Conservation (phyloP, 345 rosid species). For the Streptanthus diversifolius region DNA sequence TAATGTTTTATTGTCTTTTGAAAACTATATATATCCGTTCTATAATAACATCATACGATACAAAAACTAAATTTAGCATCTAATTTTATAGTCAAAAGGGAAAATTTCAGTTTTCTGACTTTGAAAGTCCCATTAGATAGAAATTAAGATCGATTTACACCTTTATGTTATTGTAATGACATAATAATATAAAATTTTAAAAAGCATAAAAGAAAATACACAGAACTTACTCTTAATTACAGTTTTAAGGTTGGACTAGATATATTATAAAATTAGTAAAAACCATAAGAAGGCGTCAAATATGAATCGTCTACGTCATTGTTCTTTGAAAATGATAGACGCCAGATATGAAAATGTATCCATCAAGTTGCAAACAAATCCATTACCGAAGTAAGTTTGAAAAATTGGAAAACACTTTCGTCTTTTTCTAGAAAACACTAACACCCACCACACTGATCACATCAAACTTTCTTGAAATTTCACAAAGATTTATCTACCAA, state of each 20-base stretch:
- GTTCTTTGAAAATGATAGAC: conserved; percentile 25
- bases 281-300: conserved; percentile 20
- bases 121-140: not conserved
- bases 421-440: not conserved
- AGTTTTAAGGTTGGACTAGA: not conserved
- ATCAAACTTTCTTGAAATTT: not conserved
- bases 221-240: not conserved
- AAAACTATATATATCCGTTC: not conserved
- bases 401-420: not conserved
- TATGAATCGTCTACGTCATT: conserved; percentile 23
- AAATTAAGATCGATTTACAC: too few relatives aligned
- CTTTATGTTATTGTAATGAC: too few relatives aligned
- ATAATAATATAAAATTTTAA: too few relatives aligned
- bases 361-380: conserved; percentile 22
- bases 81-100: not conserved
- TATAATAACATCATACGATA: not conserved
- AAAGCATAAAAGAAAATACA: not conserved
- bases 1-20: not conserved
- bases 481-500: conserved; percentile 12
- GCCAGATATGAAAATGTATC: conserved; percentile 31
- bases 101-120: not conserved
- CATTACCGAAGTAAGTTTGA: not conserved
- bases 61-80: not conserved
- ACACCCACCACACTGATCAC: not conserved
- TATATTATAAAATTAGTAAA: not conserved